Evolutionary conservation across 169 alveolate genomes (phyloP).

Genomic region (Eimeria brunetti): DNA sequence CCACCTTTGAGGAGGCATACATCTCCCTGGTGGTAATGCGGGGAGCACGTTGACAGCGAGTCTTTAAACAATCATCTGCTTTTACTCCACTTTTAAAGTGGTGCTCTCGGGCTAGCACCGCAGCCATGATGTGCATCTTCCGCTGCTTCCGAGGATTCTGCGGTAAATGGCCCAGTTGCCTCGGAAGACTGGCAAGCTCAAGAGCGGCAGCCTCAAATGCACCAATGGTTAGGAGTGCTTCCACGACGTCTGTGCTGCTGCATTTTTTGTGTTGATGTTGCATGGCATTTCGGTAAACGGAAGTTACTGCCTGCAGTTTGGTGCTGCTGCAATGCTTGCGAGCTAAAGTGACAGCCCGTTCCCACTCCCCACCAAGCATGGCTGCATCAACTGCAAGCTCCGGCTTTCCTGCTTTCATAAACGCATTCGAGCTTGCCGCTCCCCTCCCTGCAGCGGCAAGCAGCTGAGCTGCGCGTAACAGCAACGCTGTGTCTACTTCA

Average conservation of each 20-base stretch:
- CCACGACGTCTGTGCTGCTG: background rate
- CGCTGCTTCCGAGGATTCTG: conserved; percentile 40
- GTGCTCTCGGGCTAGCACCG: conserved; percentile 21
- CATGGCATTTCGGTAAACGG: conserved; percentile 15
- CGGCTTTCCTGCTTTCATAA: conserved; percentile 45
- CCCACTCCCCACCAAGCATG: conserved; percentile 52
- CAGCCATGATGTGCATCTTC: conserved; percentile 59
- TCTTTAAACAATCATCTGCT: background rate
- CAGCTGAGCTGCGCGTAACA: conserved; percentile 52
- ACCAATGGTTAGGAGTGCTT: conserved; percentile 21
- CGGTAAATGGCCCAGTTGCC: background rate
- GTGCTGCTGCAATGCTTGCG: conserved; percentile 45
- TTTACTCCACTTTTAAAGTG: background rate
- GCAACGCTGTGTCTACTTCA: background rate
- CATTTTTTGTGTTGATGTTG: conserved; percentile 30
- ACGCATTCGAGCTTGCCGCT: conserved; percentile 34
- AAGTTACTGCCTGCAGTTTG: conserved; percentile 19
- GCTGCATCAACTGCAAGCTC: conserved; percentile 62
- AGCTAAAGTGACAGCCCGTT: conserved; percentile 33
- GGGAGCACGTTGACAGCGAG: background rate
- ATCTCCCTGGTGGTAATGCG: conserved; percentile 1
- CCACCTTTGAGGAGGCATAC: background rate
- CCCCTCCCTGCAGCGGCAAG: conserved; percentile 69
- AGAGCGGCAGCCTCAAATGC: conserved; percentile 54
- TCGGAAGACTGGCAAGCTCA: conserved; percentile 21